phyloP scores from a whole-genome alignment of 2,329 filamentous ascomycete species.

The Coniochaeta sp. region DNA sequence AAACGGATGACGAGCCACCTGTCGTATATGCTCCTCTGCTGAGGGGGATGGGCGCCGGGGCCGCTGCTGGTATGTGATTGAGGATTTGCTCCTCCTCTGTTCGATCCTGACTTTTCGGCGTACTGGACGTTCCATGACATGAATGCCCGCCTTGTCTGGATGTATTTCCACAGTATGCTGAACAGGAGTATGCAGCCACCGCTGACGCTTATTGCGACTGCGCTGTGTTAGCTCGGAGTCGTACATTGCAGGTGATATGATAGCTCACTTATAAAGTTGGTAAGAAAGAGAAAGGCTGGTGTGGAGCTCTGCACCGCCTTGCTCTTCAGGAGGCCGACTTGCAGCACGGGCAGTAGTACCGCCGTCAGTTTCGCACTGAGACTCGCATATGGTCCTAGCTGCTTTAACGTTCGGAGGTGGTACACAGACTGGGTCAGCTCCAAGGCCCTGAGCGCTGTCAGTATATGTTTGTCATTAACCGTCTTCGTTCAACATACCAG shows the following conservation, averaged over 20 bases:
- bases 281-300: conserved; percentile 24
- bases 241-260: no score
- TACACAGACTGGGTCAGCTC: conserved; percentile 28
- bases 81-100: conserved; percentile 18
- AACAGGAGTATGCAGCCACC: conserved; percentile 28
- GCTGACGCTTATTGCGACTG: conserved; percentile 32
- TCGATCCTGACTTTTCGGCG: conserved; percentile 14
- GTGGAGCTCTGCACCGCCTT: conserved; percentile 18
- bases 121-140: conserved; percentile 24
- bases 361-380: conserved; percentile 24
- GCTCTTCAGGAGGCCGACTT: conserved; percentile 25
- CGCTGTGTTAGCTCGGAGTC: not conserved
- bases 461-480: no score
- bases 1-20: conserved; percentile 37
- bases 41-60: not conserved
- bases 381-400: conserved; percentile 14
- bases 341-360: conserved; percentile 25
- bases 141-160: conserved; percentile 26
- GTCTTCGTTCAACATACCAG: conserved; percentile 29
- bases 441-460: conserved; percentile 21
- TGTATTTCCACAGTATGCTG: conserved; percentile 32
- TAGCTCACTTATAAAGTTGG: conserved; percentile 31
- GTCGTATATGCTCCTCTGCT: conserved; percentile 31
- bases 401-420: conserved; percentile 20
- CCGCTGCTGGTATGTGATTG: conserved; percentile 8